Base-by-base conservation (phyloP, 441 rosid species). In the Dalechampia spathulata region DNA sequence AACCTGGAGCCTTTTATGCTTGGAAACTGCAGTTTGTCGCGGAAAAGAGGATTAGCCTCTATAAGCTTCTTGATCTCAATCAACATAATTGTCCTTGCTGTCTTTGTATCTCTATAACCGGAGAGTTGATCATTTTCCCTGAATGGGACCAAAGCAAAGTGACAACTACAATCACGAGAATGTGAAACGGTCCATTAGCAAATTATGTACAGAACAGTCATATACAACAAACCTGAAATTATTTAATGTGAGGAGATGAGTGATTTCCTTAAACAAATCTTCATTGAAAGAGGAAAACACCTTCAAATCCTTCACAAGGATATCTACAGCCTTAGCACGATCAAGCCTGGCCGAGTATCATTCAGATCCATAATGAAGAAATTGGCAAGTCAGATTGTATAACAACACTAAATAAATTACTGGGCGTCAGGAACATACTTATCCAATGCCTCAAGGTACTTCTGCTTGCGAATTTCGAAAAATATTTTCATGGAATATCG, bases 171-270 rank as follows among this genome's bases (percentile, higher is more conserved):
- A 53, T 22, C 63, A 42, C 26, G 34, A 28, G 34, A 28, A 28
- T 28, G 7, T 28, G 7, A 28, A 28, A 28, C 34, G 7, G 34
- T 7, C 34, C 34, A n/a, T n/a, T n/a, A n/a, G n/a, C 34, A 8
- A 7, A 28, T 48, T 19, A 11, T 19, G 12, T 34, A 16, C 15
- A 52, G 42, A 23, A 40, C 21, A 52, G 20, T 19, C n/a, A 19
- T 64, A 78, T n/a, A n/a, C n/a, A n/a, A n/a, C n/a, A n/a, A n/a
- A n/a, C 87, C 87, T 71, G 39, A 81, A 74, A 70, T 81, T 69
- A 30, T 73, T 78, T 12, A 76, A 62, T 22, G 83, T 76, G 30
- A 81, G 48, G 8, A 81, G 82, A 32, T 72, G 77, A 51, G 82
- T 75, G 7, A 81, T 73, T 45, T 81, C 82, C 66, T 73, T 81